Evolutionary conservation across 257 asterid species (phyloP), one percentile per base, ranked within the genome.

Genomic region (Knoxia roxburghii): DNA sequence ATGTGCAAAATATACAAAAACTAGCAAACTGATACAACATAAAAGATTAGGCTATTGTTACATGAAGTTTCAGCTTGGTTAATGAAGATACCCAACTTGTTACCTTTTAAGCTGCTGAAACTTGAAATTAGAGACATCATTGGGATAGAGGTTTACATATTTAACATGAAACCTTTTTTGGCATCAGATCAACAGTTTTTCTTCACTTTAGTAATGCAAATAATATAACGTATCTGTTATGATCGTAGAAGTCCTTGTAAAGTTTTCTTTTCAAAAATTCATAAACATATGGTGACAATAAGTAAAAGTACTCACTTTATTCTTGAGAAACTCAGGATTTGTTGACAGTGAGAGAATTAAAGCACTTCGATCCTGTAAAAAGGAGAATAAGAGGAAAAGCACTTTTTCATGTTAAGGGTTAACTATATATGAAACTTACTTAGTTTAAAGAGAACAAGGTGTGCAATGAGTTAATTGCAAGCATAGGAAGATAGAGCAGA

Each of bases 281-380:
- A 20, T 30, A 49, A 23, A 55, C 12, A 35, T 43, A 40, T 29
- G 37, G 5, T 37, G 37, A 40, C 32, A 14, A 6, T 17, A n/a
- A 29, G 56, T 32, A 21, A 48, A 48, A 29, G 51, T 60, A 57
- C 83, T 76, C 79, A 88, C 98, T 73, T 86, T 88, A 78, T 90
- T 90, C 69, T 80, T 86, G 35, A 93, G 97, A 77, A 48, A 93
- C 89, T 90, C 99, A 0, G 97, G 95, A 73, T 85, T 93, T 30
- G 99, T 93, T 79, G 99, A 90, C 59, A 93, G 77, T 15, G 99
- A 85, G 64, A 83, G 94, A 75, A 88, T 81, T 71, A 93, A 94
- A 35, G 95, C 89, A 72, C 81, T 82, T 77, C 87, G 87, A 62
- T 93, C 99, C 99, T 93, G 85, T 78, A 61, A 20, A 66, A 35